A percentile compares a stretch with the other conserved stretches of the same genome.
Evolutionary conservation across 163 green algal species (phyloP).

Genomic region (Chlorella variabilis): DNA sequence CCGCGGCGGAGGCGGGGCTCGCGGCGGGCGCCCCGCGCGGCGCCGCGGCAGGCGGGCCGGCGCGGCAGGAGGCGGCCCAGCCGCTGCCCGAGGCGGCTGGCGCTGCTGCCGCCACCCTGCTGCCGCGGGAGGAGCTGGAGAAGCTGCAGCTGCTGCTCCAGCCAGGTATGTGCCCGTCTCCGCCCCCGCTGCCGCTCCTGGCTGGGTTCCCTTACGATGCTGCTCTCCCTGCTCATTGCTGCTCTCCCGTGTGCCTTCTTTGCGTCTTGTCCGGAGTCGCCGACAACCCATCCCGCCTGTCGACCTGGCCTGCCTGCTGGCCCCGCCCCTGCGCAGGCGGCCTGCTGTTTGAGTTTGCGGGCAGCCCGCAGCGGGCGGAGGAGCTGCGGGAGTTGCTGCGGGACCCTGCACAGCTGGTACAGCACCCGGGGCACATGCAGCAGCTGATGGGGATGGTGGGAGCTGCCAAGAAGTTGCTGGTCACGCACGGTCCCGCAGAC

Average conservation of each 20-base stretch:
- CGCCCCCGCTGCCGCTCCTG: too few species aligned
- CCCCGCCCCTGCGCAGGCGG: neutral
- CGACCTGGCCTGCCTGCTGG: neutral
- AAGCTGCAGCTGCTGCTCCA: constrained; percentile 31
- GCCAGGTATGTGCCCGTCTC: neutral
- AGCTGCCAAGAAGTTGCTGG: constrained; percentile 18
- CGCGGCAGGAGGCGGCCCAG: neutral
- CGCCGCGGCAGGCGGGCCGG: too few species aligned
- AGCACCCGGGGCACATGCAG: constrained; percentile 30
- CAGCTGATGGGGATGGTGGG: constrained; percentile 37
- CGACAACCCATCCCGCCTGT: too few species aligned
- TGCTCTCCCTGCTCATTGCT: too few species aligned
- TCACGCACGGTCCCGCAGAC: neutral
- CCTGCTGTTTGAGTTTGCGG: constrained; percentile 32
- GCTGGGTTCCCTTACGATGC: too few species aligned
- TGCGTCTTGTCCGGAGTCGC: too few species aligned
- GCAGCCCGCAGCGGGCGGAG: neutral
- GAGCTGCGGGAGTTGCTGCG: constrained; percentile 17
- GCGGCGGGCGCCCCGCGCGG: too few species aligned
- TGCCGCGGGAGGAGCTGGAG: constrained; percentile 8
- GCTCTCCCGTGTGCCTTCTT: too few species aligned
- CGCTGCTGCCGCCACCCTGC: neutral
- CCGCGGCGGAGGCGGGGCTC: too few species aligned
- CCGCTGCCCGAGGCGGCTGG: neutral
- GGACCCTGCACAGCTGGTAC: constrained; percentile 18